A percentile compares a stretch with the other conserved stretches of the same genome.
These are phyloP conservation scores for Cutaneotrichosporon spelunceum DNA, from an alignment of 1,284 basidiomycete species.

Conservation along the genomic window DNA sequence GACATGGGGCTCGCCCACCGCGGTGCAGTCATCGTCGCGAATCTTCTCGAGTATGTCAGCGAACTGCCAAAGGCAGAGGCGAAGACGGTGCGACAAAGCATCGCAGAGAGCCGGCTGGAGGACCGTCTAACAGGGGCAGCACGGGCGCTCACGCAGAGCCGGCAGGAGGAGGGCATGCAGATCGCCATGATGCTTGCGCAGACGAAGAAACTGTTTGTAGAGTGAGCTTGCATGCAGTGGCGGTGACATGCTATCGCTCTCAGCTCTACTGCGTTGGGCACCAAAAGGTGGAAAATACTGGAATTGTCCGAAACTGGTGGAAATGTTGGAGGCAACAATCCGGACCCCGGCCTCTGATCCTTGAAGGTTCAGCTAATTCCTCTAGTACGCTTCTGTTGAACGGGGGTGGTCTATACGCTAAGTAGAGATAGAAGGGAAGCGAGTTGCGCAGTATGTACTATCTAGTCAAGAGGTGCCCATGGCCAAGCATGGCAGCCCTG, in stretches of 20 bases:
- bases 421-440: too few relatives aligned
- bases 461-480: too few relatives aligned
- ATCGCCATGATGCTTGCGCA: slow-evolving; percentile 6
- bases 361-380: too few relatives aligned
- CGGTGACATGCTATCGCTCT: background rate
- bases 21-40: slow-evolving; percentile 66
- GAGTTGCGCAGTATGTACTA: too few relatives aligned
- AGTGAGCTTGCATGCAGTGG: background rate
- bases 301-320: too few relatives aligned
- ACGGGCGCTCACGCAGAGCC: background rate
- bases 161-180: background rate
- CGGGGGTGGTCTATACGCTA: too few relatives aligned
- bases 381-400: too few relatives aligned
- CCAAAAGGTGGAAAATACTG: too few relatives aligned
- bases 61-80: slow-evolving; percentile 1
- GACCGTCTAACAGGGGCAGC: slow-evolving; percentile 5
- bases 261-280: too few relatives aligned
- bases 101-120: slow-evolving; percentile 1
- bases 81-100: background rate
- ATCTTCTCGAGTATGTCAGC: slow-evolving; percentile 55
- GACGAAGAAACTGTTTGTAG: slow-evolving; percentile 5
- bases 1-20: slow-evolving; percentile 65
- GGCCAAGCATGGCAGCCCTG: too few relatives aligned
- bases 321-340: too few relatives aligned
- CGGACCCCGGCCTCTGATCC: too few relatives aligned